Percentiles rank a stretch among this genome's conserved stretches.
Conservation (phyloP, 495 filamentous ascomycete genomes). For the Aspergillus funiculosus region DNA sequence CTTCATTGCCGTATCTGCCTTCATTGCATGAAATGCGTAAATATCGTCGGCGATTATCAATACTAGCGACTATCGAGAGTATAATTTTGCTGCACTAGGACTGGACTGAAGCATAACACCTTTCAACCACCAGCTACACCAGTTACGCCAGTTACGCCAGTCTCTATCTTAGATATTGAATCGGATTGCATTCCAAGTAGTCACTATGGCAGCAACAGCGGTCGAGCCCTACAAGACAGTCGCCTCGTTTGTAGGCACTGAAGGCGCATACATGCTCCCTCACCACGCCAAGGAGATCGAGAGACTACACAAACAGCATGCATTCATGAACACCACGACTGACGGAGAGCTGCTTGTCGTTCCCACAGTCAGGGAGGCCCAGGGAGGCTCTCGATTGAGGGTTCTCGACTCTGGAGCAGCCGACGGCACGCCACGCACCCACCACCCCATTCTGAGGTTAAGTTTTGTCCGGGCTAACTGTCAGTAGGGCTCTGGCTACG, state of each 20-base stretch:
- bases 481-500: slow-evolving; percentile 1
- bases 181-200: too few species aligned
- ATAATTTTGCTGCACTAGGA: too few species aligned
- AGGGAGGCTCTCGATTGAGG: background rate
- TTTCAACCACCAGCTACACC: too few species aligned
- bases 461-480: too few species aligned
- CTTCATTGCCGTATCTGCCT: too few species aligned
- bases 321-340: slow-evolving; percentile 3
- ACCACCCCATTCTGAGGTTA: background rate
- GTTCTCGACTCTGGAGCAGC: slow-evolving; percentile 9
- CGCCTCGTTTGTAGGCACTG: slow-evolving; percentile 6
- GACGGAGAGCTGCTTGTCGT: background rate
- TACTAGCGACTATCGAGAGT: too few species aligned
- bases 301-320: slow-evolving; percentile 7
- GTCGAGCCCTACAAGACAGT: background rate
- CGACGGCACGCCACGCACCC: background rate
- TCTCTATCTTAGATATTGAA: too few species aligned
- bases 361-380: background rate
- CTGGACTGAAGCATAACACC: too few species aligned
- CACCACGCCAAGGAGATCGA: slow-evolving; percentile 7
- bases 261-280: slow-evolving; percentile 10
- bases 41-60: too few species aligned
- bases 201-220: background rate
- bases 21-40: too few species aligned
- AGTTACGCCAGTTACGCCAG: too few species aligned